Base-by-base conservation (phyloP, 768 basidiomycete genomes). In the Calocera viscosa region DNA sequence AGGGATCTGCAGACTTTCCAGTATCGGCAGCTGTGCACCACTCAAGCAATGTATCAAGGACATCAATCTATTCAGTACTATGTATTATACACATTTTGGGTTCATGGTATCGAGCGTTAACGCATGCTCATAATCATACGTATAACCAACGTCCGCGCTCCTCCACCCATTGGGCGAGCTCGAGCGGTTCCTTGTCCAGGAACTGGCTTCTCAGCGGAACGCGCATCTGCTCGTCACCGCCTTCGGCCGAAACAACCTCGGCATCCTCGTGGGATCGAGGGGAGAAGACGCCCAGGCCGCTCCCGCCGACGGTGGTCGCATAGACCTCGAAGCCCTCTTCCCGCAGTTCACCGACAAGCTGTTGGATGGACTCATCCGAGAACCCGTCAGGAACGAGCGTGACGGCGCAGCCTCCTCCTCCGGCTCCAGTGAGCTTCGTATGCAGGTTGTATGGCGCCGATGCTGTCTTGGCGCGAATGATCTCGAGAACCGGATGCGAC, bases 361-460 rank as follows among this genome's bases (percentile, higher is more conserved):
- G 77, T 35, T 80, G 73, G 53, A 95, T 79, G 19, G 80, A 71
- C 19, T 80, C 78, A 41, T 84, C 82, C 47, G 85, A 75, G 79
- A 95, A 87, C 70, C 95, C 84, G 78, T 97, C 94, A 64, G 96
- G 96, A 64, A 99, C 82, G 38, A 98, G 83, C 14, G 94, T 95
- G 33, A 98, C 92, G 2, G 94, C 88, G 73, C 96, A 98, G n/a
- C 96, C 96, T 28, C 96, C 96, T 41, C 96, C 96, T 33, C 96
- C 96, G 8, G 96, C 95, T 43, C 96, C 96, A 7, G 96, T 99
- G 67, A 99, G 78, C 79, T 97, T 96, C n/a, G 93, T 94, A 72
- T 85, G 86, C 63, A 98, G 79, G 11, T 78, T 77, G 77, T 87
- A 89, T 8, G 86, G 87, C 69, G 78, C 73, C 11, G 81, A 80